phyloP scores from a whole-genome alignment of 306 rosid genomes.

The Inga oerstediana region DNA sequence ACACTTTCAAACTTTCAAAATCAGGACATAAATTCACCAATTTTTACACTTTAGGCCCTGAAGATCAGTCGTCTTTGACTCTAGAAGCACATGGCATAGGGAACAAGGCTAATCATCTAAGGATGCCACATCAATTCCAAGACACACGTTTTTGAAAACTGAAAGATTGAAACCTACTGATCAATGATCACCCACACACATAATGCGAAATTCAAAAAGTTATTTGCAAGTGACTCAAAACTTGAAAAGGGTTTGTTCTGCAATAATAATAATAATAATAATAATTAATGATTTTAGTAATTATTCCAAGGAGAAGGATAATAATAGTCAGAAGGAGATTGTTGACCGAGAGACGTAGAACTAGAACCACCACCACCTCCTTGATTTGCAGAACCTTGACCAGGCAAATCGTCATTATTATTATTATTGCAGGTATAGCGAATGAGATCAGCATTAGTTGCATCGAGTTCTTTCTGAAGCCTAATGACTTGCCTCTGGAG shows the following conservation, averaged over 20 bases:
- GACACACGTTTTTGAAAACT: background rate
- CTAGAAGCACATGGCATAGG: background rate
- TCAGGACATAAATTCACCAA: background rate
- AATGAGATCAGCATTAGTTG: conserved; percentile 72
- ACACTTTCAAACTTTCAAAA: background rate
- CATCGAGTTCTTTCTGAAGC: conserved; percentile 89
- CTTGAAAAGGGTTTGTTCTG: background rate
- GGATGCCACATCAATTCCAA: background rate
- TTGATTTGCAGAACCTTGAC: conserved; percentile 5
- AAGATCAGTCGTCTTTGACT: background rate
- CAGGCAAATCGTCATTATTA: conserved; percentile 4
- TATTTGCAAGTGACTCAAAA: background rate
- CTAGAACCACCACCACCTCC: conserved; percentile 38
- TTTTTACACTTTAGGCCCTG: background rate
- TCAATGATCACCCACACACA: background rate
- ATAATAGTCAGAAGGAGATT: conserved; percentile 45
- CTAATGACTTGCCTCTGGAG: conserved; percentile 77
- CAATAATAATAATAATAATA: background rate
- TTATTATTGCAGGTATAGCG: conserved; percentile 51
- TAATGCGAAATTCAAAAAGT: background rate
- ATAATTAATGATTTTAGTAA: conserved; percentile 23
- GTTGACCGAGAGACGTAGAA: conserved; percentile 43
- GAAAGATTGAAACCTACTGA: background rate
- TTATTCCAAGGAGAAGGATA: conserved; percentile 42
- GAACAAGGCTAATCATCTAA: background rate